Conservation (phyloP, 176 grass and related monocot genomes). For the Avena atlantica region DNA sequence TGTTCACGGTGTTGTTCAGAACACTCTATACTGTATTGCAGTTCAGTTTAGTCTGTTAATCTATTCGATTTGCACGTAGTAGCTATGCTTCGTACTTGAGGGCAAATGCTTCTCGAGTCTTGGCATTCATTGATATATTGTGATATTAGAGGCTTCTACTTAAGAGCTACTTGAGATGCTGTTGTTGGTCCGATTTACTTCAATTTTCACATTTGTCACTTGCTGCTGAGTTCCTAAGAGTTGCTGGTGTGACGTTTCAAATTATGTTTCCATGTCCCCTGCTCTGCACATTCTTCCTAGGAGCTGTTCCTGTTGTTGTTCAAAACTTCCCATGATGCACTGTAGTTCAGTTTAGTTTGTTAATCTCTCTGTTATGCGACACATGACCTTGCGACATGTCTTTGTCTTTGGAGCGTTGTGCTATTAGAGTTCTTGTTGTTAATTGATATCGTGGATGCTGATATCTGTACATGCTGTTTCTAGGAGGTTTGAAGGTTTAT, state of each 20-base stretch:
- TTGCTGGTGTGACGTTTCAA: neutral
- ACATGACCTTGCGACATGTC: too few relatives aligned
- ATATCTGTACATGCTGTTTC: too few relatives aligned
- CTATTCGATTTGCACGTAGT: too few relatives aligned
- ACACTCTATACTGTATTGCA: neutral
- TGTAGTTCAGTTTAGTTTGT: neutral
- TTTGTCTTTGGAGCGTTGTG: too few relatives aligned
- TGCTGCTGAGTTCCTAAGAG: too few relatives aligned
- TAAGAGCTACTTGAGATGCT: neutral
- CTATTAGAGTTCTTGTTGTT: too few relatives aligned
- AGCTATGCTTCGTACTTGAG: neutral
- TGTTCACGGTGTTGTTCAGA: neutral
- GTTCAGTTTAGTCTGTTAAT: neutral
- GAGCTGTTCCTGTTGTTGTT: neutral
- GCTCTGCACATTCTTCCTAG: neutral
- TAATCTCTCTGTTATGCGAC: neutral
- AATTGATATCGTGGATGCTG: too few relatives aligned
- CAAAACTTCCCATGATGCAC: neutral
- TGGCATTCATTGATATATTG: neutral
- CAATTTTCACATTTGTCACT: neutral
- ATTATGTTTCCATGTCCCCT: neutral
- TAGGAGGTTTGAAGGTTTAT: too few relatives aligned
- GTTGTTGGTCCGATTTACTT: neutral
- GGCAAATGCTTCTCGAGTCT: neutral
- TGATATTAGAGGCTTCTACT: neutral